Evolutionary conservation across 2,329 filamentous ascomycete genomes (phyloP).

Genomic region (Paraphoma sp.): DNA sequence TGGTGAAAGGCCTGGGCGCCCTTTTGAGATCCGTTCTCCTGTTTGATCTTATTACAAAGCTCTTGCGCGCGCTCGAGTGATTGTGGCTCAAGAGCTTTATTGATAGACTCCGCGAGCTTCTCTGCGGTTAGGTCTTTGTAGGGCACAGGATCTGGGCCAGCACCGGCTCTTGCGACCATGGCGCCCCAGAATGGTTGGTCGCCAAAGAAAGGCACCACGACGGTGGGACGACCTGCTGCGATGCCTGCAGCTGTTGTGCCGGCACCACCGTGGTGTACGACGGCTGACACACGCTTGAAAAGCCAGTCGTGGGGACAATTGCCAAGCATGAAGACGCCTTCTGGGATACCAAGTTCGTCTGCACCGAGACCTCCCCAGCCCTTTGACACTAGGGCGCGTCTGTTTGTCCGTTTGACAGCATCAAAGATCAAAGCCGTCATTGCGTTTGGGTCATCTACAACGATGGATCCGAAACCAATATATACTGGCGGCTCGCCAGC

Average conservation of each 20-base stretch:
- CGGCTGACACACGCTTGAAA: slow-evolving; percentile 79
- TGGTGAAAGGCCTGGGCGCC: slow-evolving; percentile 49
- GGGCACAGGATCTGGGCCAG: slow-evolving; percentile 48
- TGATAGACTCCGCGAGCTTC: slow-evolving; percentile 46
- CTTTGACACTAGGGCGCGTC: slow-evolving; percentile 83
- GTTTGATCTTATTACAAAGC: slow-evolving; percentile 45
- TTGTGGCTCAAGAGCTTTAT: slow-evolving; percentile 46
- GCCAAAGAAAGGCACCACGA: slow-evolving; percentile 79
- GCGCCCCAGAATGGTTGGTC: slow-evolving; percentile 52
- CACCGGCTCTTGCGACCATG: slow-evolving; percentile 50
- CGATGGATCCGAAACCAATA: slow-evolving; percentile 52
- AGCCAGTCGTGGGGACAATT: slow-evolving; percentile 91
- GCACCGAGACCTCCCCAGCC: slow-evolving; percentile 87
- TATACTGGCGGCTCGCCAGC: slow-evolving; percentile 51
- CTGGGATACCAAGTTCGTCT: slow-evolving; percentile 68
- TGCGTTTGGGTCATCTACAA: slow-evolving; percentile 51
- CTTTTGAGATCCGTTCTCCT: slow-evolving; percentile 45
- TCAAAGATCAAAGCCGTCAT: slow-evolving; percentile 52
- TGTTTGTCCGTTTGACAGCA: slow-evolving; percentile 61
- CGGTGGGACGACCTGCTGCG: slow-evolving; percentile 77
- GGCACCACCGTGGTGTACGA: slow-evolving; percentile 87
- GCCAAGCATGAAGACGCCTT: slow-evolving; percentile 81
- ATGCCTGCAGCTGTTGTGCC: slow-evolving; percentile 91
- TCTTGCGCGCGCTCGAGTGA: slow-evolving; percentile 46
- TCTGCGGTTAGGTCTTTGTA: slow-evolving; percentile 50